Percentiles rank a stretch among this genome's conserved stretches.
Evolutionary conservation across 768 basidiomycete genomes (phyloP).

Genomic region (Sistotremastrum suecicum): DNA sequence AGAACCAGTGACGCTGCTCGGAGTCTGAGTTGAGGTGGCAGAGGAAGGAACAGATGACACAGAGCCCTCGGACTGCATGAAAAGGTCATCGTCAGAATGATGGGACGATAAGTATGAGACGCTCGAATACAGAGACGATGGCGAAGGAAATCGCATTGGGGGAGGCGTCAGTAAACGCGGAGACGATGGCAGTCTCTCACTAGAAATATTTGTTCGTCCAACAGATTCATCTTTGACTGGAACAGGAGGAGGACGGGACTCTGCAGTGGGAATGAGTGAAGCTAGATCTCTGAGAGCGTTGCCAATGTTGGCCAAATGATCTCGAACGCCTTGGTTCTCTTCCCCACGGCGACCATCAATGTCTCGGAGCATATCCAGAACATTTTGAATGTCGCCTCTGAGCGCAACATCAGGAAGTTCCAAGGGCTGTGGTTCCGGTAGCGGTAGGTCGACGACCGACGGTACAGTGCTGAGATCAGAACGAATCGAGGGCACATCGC

Average conservation of each 20-base stretch:
- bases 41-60: conserved; percentile 5
- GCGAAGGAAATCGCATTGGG: conserved; percentile 24
- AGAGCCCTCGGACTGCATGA: conserved; percentile 17
- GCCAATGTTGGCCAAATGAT: conserved; percentile 56
- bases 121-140: conserved; percentile 20
- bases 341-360: conserved; percentile 47
- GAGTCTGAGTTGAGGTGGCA: neutral
- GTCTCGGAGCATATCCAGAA: conserved; percentile 45
- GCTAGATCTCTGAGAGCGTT: conserved; percentile 54
- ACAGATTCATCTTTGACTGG: conserved; percentile 27
- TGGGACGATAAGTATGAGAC: conserved; percentile 42
- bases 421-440: neutral
- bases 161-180: conserved; percentile 26
- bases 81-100: conserved; percentile 57
- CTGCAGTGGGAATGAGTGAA: conserved; percentile 3
- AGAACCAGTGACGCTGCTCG: no score
- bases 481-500: conserved; percentile 33
- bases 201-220: conserved; percentile 22
- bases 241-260: conserved; percentile 16
- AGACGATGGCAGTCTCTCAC: neutral
- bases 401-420: conserved; percentile 14
- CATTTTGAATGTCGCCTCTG: conserved; percentile 23
- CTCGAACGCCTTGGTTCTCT: conserved; percentile 49
- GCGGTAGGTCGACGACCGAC: conserved; percentile 12
- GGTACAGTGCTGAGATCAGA: conserved; percentile 30